These are phyloP conservation scores for Botrytis byssoidea DNA, from an alignment of 2,329 filamentous ascomycete genomes.

Conservation along the genomic window DNA sequence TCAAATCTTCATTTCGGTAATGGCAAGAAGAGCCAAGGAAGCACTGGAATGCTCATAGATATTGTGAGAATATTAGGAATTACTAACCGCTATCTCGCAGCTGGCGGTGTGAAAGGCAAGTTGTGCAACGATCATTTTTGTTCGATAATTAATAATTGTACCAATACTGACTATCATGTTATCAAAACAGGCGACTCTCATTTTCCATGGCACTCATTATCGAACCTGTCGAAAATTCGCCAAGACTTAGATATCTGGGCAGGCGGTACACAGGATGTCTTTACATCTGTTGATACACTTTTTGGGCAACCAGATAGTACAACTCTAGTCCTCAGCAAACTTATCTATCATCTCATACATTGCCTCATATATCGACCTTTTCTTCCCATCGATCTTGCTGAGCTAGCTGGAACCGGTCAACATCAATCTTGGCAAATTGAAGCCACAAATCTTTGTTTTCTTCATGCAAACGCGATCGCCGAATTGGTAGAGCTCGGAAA, in stretches of 20 bases:
- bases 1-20: constrained; percentile 70
- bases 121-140: constrained; percentile 2
- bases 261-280: constrained; percentile 74
- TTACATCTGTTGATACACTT: constrained; percentile 70
- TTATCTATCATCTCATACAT: constrained; percentile 83
- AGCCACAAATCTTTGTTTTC: constrained; percentile 80
- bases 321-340: constrained; percentile 75
- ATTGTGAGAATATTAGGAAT: constrained; percentile 79
- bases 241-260: constrained; percentile 85
- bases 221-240: constrained; percentile 80
- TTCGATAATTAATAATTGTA: background rate
- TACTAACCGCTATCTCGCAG: constrained; percentile 80
- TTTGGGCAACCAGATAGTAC: constrained; percentile 79
- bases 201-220: constrained; percentile 86
- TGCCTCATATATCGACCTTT: constrained; percentile 86
- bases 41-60: constrained; percentile 78
- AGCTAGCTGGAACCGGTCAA: constrained; percentile 75
- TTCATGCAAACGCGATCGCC: constrained; percentile 84
- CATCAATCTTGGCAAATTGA: constrained; percentile 93
- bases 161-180: constrained; percentile 16
- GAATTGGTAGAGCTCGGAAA: constrained; percentile 74
- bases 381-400: constrained; percentile 77
- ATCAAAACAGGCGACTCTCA: constrained; percentile 66
- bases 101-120: constrained; percentile 69
- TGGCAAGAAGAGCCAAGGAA: constrained; percentile 70